A percentile compares a stretch with the other conserved stretches of the same genome.
phyloP scores from a whole-genome alignment of 306 rosid species.

The Ceratonia siliqua region DNA sequence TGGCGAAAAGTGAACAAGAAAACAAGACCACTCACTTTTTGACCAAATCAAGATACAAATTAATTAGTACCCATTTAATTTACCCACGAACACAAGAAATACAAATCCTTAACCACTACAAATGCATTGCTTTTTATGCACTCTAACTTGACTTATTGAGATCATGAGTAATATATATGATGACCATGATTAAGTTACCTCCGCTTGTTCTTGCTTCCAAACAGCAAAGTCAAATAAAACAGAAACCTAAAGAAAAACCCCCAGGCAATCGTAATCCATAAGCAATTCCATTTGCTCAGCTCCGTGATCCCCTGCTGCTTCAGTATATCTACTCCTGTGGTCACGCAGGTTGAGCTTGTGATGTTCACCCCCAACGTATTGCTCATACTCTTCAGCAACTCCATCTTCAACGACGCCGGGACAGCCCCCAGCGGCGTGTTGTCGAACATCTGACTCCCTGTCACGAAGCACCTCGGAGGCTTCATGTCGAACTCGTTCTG shows the following conservation, averaged over 20 bases:
- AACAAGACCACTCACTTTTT: too few relatives aligned
- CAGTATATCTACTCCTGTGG: conserved; percentile 69
- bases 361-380: conserved; percentile 59
- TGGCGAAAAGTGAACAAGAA: too few relatives aligned
- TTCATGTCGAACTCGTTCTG: conserved; percentile 64
- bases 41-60: too few relatives aligned
- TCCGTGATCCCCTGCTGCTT: conserved; percentile 77
- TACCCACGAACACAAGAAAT: not conserved
- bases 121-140: not conserved
- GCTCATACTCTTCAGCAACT: conserved; percentile 69
- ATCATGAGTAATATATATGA: not conserved
- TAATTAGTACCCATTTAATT: not conserved
- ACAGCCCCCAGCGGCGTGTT: conserved; percentile 60
- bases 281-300: conserved; percentile 72
- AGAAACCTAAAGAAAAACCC: conserved; percentile 81
- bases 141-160: not conserved
- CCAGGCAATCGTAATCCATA: conserved; percentile 76
- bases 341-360: conserved; percentile 63
- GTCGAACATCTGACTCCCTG: conserved; percentile 83
- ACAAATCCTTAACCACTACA: not conserved
- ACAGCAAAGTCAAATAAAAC: conserved; percentile 61
- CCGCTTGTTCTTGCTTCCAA: conserved; percentile 85
- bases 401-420: conserved; percentile 49
- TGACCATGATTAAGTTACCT: conserved; percentile 6
- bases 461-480: conserved; percentile 59